Evolutionary conservation across 345 rosid genomes (phyloP).

Genomic region (Acer saccharum): DNA sequence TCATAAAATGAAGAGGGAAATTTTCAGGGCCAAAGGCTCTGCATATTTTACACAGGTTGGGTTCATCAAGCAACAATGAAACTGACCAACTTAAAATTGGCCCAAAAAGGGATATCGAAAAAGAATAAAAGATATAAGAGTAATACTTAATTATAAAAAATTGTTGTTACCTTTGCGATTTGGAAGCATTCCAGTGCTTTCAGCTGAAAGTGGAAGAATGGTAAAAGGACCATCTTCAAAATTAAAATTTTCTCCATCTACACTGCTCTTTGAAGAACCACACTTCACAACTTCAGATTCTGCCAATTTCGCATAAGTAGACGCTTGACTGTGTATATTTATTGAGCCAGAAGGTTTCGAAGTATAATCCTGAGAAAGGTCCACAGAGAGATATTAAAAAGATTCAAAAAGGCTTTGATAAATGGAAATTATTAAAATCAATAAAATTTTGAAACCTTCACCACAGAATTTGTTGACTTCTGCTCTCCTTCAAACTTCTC

Average conservation of each 20-base stretch:
- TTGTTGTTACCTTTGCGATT: conserved; percentile 48
- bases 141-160: neutral
- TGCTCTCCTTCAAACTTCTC: conserved; percentile 33
- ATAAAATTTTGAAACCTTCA: conserved; percentile 42
- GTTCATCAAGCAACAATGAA: neutral
- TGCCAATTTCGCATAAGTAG: conserved; percentile 61
- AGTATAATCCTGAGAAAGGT: conserved; percentile 35
- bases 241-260: conserved; percentile 30
- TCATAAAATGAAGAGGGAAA: neutral
- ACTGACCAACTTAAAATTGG: neutral
- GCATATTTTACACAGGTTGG: neutral
- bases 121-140: neutral
- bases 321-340: conserved; percentile 71
- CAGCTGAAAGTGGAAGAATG: conserved; percentile 85
- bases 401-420: neutral
- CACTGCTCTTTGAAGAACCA: conserved; percentile 24
- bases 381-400: conserved; percentile 6
- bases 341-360: conserved; percentile 36
- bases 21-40: neutral
- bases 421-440: neutral
- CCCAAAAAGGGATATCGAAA: neutral
- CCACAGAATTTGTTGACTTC: conserved; percentile 27
- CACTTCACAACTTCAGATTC: conserved; percentile 42
- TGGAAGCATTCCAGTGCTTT: conserved; percentile 75
- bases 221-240: conserved; percentile 38